Evolutionary conservation across 805 yeast species (phyloP).

Genomic region (Yamadazyma kitorensis): DNA sequence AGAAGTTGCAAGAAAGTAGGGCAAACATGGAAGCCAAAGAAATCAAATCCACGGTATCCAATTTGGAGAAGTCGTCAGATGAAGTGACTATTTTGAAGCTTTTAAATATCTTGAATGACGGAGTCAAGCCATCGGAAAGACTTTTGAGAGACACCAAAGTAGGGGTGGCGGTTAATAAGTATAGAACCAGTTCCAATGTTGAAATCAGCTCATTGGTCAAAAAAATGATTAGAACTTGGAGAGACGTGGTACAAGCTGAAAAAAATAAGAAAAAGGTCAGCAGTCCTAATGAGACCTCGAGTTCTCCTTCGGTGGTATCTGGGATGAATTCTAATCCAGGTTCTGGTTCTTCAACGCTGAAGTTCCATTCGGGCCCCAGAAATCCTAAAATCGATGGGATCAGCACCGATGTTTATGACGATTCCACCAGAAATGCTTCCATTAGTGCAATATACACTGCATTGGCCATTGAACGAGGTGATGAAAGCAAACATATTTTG

Average conservation of each 20-base stretch:
- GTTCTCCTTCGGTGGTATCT: slow-evolving; percentile 12
- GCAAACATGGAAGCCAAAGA: slow-evolving; percentile 64
- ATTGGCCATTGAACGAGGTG: slow-evolving; percentile 73
- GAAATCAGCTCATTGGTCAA: slow-evolving; percentile 75
- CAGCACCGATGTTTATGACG: slow-evolving; percentile 63
- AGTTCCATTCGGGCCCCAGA: slow-evolving; percentile 53
- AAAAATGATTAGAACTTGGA: slow-evolving; percentile 83
- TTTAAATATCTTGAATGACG: slow-evolving; percentile 60
- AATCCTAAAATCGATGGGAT: slow-evolving; percentile 81
- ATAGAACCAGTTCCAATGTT: slow-evolving; percentile 61
- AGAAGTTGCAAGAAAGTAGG: too few species aligned
- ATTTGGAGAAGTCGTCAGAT: slow-evolving; percentile 69
- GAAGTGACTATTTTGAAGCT: slow-evolving; percentile 63
- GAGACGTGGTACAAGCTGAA: slow-evolving; percentile 76
- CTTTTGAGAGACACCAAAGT: slow-evolving; percentile 89
- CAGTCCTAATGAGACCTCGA: slow-evolving; percentile 8
- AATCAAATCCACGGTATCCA: slow-evolving; percentile 63
- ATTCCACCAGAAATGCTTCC: slow-evolving; percentile 80
- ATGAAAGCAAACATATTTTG: slow-evolving; percentile 56
- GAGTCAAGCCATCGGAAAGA: slow-evolving; percentile 81
- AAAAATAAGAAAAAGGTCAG: slow-evolving; percentile 41
- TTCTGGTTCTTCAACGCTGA: slow-evolving; percentile 18
- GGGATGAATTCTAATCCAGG: slow-evolving; percentile 7
- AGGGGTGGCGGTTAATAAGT: slow-evolving; percentile 94
- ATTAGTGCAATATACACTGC: slow-evolving; percentile 85